A percentile compares a stretch with the other conserved stretches of the same genome.
phyloP scores from a whole-genome alignment of 2,329 filamentous ascomycete species.

The Didymella lethalis region DNA sequence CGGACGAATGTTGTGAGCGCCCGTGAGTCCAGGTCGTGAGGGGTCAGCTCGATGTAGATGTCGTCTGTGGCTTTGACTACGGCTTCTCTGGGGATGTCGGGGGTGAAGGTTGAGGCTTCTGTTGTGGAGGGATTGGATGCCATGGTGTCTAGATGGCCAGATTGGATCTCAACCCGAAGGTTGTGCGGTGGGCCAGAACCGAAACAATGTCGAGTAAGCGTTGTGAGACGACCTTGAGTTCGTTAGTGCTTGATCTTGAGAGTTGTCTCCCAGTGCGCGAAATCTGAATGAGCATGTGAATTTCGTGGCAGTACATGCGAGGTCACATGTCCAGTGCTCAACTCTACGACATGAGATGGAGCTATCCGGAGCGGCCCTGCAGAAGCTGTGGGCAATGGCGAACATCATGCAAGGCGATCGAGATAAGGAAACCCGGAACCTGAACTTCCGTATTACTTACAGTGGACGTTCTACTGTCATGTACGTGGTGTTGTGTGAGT shows the following conservation, averaged over 20 bases:
- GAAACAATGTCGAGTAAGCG: not conserved
- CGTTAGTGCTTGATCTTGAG: not conserved
- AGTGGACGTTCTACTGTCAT: no score
- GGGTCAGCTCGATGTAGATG: conserved; percentile 74
- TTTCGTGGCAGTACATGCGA: no score
- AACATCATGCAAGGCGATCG: not conserved
- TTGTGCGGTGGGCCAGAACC: not conserved
- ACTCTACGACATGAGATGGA: not conserved
- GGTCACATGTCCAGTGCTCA: not conserved
- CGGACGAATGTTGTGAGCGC: conserved; percentile 71
- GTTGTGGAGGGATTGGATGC: conserved; percentile 28
- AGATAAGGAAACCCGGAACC: not conserved
- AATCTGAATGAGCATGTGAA: not conserved
- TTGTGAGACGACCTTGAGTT: not conserved
- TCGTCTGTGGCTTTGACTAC: conserved; percentile 38
- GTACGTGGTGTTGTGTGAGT: not conserved
- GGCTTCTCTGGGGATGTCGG: conserved; percentile 40
- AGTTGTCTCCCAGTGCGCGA: not conserved
- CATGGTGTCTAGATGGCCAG: not conserved
- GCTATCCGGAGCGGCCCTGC: not conserved
- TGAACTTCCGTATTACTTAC: not conserved
- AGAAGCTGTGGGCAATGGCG: not conserved
- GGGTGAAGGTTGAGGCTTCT: conserved; percentile 36
- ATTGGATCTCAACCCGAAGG: no score
- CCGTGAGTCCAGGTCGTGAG: conserved; percentile 65